Evolutionary conservation across 768 basidiomycete genomes (phyloP), one percentile per base, ranked within the genome.

Genomic region (Leucocoprinus sp.): DNA sequence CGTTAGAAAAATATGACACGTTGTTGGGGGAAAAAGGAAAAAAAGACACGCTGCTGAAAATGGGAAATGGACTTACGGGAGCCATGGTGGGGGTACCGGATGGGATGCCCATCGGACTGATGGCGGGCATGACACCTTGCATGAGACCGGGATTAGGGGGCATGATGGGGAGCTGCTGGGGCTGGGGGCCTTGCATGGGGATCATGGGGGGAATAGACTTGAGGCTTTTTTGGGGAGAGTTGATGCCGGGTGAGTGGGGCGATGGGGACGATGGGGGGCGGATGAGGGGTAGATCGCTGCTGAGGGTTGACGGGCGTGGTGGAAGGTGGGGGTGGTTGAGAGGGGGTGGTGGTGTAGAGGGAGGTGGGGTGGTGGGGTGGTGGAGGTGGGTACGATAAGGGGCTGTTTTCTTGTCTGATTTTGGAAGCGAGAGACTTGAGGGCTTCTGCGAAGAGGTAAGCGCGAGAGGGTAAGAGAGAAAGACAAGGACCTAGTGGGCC

Each of bases 191-290:
- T n/a, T 41, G 26, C 40, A 41, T 41, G 12, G 34, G 2, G n/a
- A n/a, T n/a, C n/a, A n/a, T n/a, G n/a, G 19, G 15, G 15, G 71
- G 72, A 50, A 75, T 72, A 39, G 72, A 71, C 57, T 82, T 82
- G 56, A 75, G 72, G 62, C 77, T 76, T 63, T 85, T 84, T 60
- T 70, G 72, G 9, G 76, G 76, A 19, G 77, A 75, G 49, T 68
- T 43, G 78, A 75, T 29, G 68, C 59, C 1, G 75, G 58, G 2
- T 66, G 60, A 52, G 74, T 76, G 68, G 77, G 72, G 15, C 74
- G 76, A 21, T 75, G 78, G 51, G 57, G 64, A 52, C 48, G 22
- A 22, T 21, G 6, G 7, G 52, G 49, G 0, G 52, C 62, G 19
- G 64, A 58, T 42, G 57, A 54, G 5, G 55, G 52, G 48, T 56